Base-by-base conservation (phyloP, 441 rosid genomes). In the Pelargonium cotyledonis region DNA sequence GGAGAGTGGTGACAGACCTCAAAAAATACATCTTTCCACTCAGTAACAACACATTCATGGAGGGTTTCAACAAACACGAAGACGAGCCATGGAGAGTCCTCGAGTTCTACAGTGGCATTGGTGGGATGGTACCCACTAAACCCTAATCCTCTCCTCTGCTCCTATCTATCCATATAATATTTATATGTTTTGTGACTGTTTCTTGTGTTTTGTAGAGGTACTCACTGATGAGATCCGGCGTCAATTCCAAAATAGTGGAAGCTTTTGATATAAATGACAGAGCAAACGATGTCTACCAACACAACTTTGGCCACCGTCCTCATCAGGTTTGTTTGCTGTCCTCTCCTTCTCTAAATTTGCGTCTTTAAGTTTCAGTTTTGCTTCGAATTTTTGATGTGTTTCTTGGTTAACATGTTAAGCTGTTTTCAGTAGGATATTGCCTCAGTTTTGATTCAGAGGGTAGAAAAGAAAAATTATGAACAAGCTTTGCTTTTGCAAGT, bases 91-190 rank as follows among this genome's bases (percentile, higher is more conserved):
- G 93, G 89, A 78, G 92, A 82, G 89, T 86, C 65, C 91, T 92
- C 71, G 98, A 92, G 71, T 92, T 92, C 86, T 88, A 87, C 86
- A 92, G 94, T 29, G 98, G 98, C 63, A 77, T 92, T 47, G 96
- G 96, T 57, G 98, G 94, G 71, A 86, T 92, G 96, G 96, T 92
- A 82, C 8, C 15, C 11, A 2, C 55, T 38, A 71, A 73, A 69
- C 75, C 76, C 74, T 77, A 26, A 65, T 19, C 35, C n/a, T 21
- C 40, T 23, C 1, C 15, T 63, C 5, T 47, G 0, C 21, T 40
- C 46, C 5, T 35, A 11, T 51, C 51, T 18, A 55, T 43, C 4
- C 55, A 10, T 46, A 46, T 8, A 1, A 8, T 46, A 12, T 47
- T 3, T 53, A 12, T 41, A 8, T n/a, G 21, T 6, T n/a, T n/a